phyloP scores from a whole-genome alignment of 352 stramenopile genomes.

The Phytopythium delawarense region DNA sequence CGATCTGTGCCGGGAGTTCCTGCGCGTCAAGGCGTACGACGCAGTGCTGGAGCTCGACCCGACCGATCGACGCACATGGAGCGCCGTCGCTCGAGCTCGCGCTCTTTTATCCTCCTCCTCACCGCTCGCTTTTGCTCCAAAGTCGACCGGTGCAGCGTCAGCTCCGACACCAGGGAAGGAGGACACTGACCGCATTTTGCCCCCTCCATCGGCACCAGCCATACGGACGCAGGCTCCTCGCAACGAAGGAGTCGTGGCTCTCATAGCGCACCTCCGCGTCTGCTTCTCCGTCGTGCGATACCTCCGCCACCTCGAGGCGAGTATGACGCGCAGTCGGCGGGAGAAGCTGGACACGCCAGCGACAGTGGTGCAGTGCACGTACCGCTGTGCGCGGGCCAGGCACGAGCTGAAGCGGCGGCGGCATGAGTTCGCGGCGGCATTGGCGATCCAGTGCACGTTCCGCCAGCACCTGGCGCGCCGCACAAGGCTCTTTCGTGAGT shows the following conservation, averaged over 20 bases:
- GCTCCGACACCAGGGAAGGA: not conserved
- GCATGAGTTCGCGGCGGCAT: constrained; percentile 25
- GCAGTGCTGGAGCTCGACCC: constrained; percentile 34
- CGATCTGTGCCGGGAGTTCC: constrained; percentile 37
- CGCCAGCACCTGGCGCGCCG: constrained; percentile 62
- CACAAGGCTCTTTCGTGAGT: constrained; percentile 37
- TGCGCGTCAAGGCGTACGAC: constrained; percentile 20
- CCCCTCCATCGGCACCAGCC: not conserved
- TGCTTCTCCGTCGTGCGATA: constrained; percentile 44
- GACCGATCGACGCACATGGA: constrained; percentile 21
- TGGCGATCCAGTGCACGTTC: constrained; percentile 64
- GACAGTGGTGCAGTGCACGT: constrained; percentile 44
- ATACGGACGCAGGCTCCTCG: not conserved
- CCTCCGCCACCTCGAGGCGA: constrained; percentile 44
- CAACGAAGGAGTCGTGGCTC: constrained; percentile 11
- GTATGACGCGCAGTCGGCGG: constrained; percentile 18
- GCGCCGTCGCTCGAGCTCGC: constrained; percentile 10
- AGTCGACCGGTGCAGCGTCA: not conserved
- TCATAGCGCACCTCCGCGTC: constrained; percentile 18
- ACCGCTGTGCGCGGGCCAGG: constrained; percentile 25
- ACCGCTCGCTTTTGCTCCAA: not conserved
- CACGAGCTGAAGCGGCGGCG: constrained; percentile 20
- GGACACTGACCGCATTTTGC: not conserved
- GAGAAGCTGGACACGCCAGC: constrained; percentile 15
- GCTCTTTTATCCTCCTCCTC: constrained; percentile 8